Evolutionary conservation across 2,329 filamentous ascomycete species (phyloP), one percentile per base, ranked within the genome.

Genomic region (Exophiala sp.): DNA sequence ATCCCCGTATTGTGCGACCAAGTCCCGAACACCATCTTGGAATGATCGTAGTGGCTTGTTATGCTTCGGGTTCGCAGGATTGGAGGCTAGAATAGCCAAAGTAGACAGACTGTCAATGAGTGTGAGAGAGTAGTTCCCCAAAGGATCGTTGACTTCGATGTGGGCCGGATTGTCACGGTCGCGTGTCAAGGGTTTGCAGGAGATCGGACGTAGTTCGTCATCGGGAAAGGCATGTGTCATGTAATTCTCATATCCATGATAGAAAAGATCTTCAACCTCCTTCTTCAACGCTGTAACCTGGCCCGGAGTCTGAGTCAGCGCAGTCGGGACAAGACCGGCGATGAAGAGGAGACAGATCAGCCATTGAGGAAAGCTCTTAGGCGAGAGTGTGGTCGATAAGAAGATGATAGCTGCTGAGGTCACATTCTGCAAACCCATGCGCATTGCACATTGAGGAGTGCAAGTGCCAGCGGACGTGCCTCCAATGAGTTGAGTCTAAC

Each of bases 101-200:
- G 92, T 96, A 11, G 91, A 96, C 16, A 99, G 78, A 66, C 90
- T 96, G 73, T 99, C 94, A 66, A 99, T 91, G 44, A 97, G 78
- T 1, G 94, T 97, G 59, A 99, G 77, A 51, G 91, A 96, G 73
- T 97, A 99, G 74, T 99, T 97, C 3, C 94, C 94, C 40, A 99
- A 80, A 11, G 95, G 91, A 71, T 99, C 94, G 74, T 97, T 97
- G 58, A 96, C 78, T 64, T 90, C 91, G 63, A 94, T 83, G 66
- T 95, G 87, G 53, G 81, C 80, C 1, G 89, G 87, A 67, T 96
- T 88, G 44, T 84, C 76, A 64, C 82, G 81, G 74, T 96, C 91
- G 71, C 94, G 87, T 38, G 88, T 90, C 65, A 97, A 78, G 5
- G 94, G 90, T 12, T 77, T 77, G 72, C 94, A 99, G 21, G 89